phyloP scores from a whole-genome alignment of 345 rosid genomes.

The Citrus unshiu region DNA sequence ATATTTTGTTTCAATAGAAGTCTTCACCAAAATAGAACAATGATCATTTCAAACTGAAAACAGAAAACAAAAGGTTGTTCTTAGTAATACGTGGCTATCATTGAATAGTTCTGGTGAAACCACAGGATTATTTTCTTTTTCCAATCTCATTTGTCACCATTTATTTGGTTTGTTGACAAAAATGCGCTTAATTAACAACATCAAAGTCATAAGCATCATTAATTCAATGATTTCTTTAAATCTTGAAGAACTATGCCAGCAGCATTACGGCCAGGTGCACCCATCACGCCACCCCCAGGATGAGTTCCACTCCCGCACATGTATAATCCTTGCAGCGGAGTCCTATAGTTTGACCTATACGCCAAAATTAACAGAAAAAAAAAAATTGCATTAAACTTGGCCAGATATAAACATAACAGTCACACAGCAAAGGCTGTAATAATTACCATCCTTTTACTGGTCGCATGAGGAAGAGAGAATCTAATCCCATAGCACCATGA shows the following conservation, averaged over 20 bases:
- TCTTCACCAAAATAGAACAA: no score
- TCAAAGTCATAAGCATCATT: neutral
- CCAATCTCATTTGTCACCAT: no score
- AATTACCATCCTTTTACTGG: slow-evolving; percentile 66
- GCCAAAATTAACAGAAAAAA: neutral
- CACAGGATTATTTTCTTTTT: no score
- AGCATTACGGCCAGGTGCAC: slow-evolving; percentile 63
- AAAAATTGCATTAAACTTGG: neutral
- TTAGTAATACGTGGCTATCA: no score
- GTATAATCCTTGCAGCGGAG: slow-evolving; percentile 51
- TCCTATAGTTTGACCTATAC: slow-evolving; percentile 52
- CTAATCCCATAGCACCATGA: slow-evolving; percentile 57
- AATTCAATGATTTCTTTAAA: slow-evolving; percentile 15
- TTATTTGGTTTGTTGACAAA: neutral
- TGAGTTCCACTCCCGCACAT: slow-evolving; percentile 62
- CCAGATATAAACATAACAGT: neutral
- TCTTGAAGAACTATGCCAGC: slow-evolving; percentile 46
- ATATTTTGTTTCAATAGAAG: no score
- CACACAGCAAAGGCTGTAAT: neutral
- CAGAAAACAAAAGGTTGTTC: no score
- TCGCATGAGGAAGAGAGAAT: slow-evolving; percentile 59
- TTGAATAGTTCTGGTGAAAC: no score
- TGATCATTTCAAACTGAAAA: no score
- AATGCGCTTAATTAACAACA: neutral
- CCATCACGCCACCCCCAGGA: slow-evolving; percentile 75